These are phyloP conservation scores for Aaosphaeria arxii DNA, from an alignment of 2,329 filamentous ascomycete species.

Conservation along the genomic window DNA sequence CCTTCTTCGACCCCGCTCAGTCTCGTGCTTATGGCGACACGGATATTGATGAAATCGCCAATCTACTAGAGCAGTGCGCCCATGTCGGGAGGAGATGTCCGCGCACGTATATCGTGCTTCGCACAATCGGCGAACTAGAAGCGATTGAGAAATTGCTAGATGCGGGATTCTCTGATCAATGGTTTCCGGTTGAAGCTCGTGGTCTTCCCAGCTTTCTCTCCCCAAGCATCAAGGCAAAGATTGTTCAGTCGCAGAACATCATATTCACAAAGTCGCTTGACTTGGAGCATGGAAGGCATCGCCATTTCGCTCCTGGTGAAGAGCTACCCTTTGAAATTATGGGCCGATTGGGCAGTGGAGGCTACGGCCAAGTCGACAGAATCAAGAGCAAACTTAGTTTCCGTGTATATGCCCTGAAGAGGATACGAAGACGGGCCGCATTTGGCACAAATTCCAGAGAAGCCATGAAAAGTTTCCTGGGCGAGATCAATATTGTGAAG, in stretches of 20 bases:
- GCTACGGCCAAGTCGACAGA: conserved; percentile 20
- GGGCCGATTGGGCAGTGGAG: conserved; percentile 18
- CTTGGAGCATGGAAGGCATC: conserved; percentile 18
- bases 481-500: conserved; percentile 24
- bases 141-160: conserved; percentile 17
- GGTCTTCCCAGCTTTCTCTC: conserved; percentile 16
- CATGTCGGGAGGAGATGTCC: conserved; percentile 9
- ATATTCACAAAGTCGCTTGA: conserved; percentile 15
- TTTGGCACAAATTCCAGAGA: conserved; percentile 11
- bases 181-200: conserved; percentile 19
- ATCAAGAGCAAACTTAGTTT: conserved; percentile 21
- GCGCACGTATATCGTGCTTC: conserved; percentile 25
- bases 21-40: conserved; percentile 3
- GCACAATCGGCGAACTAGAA: conserved; percentile 15
- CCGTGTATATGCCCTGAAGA: conserved; percentile 28
- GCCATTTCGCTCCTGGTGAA: conserved; percentile 12
- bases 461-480: conserved; percentile 14
- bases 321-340: conserved; percentile 17
- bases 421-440: conserved; percentile 13
- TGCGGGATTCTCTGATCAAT: conserved; percentile 21
- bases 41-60: conserved; percentile 14
- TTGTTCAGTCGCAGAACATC: conserved; percentile 19
- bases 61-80: conserved; percentile 7
- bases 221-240: conserved; percentile 6
- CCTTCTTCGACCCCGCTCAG: no score